Percentiles rank a stretch among this genome's conserved stretches.
phyloP scores from a whole-genome alignment of 2,329 filamentous ascomycete genomes.

The Claviceps arundinis region DNA sequence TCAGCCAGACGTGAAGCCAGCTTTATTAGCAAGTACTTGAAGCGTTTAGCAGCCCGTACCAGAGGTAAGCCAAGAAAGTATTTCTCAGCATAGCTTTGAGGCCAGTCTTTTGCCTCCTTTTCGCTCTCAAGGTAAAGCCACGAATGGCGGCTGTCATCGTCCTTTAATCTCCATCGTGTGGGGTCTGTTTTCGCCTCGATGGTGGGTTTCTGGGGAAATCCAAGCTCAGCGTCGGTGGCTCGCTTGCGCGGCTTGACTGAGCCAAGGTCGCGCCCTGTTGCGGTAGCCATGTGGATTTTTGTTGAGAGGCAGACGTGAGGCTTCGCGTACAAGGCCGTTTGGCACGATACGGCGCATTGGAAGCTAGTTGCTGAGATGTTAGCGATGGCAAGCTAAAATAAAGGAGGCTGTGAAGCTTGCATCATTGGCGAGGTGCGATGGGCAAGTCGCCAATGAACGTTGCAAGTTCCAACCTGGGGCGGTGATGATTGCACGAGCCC shows the following conservation, averaged over 20 bases:
- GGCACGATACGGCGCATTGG: neutral
- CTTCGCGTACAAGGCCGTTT: neutral
- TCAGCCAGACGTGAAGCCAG: neutral
- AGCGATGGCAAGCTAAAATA: neutral
- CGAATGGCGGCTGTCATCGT: slow-evolving; percentile 75
- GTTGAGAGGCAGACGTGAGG: neutral
- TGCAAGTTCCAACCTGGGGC: neutral
- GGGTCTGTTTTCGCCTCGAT: slow-evolving; percentile 57
- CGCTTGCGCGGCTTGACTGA: slow-evolving; percentile 29
- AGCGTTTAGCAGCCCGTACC: slow-evolving; percentile 31
- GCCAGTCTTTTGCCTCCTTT: slow-evolving; percentile 61
- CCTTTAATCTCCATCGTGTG: slow-evolving; percentile 69
- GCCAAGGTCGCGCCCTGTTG: slow-evolving; percentile 18
- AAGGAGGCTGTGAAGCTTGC: no score
- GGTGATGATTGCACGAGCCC: neutral
- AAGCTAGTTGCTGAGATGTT: neutral
- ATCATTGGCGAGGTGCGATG: no score
- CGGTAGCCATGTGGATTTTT: slow-evolving; percentile 14
- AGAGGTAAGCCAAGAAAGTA: slow-evolving; percentile 70
- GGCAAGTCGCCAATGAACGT: neutral
- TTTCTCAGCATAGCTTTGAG: slow-evolving; percentile 79
- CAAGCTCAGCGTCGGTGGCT: slow-evolving; percentile 23
- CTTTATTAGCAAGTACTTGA: neutral
- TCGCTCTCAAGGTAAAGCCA: slow-evolving; percentile 84
- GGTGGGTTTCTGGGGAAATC: slow-evolving; percentile 31